Evolutionary conservation across 2,329 filamentous ascomycete species (phyloP).

Genomic region (Mollisia scopiformis): DNA sequence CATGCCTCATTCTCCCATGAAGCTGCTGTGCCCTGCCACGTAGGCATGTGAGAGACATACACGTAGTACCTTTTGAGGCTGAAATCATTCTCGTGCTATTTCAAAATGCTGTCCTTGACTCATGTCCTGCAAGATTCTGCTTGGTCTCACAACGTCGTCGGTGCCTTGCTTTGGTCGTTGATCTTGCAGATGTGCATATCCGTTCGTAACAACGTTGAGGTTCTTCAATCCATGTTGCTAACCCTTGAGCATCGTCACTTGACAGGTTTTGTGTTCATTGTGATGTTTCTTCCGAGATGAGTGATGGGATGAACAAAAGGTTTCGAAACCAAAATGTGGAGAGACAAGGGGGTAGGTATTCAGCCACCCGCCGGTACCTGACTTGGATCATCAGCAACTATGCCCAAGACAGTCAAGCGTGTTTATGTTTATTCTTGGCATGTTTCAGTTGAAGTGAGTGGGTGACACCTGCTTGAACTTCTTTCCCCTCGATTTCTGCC

Average conservation of each 20-base stretch:
- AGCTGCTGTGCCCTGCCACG: background rate
- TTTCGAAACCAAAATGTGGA: slow-evolving; percentile 2
- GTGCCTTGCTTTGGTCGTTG: background rate
- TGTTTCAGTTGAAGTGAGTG: slow-evolving; percentile 4
- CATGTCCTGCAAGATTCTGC: background rate
- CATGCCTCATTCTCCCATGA: background rate
- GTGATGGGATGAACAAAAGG: background rate
- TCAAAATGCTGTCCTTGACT: background rate
- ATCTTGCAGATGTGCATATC: background rate
- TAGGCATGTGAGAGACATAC: background rate
- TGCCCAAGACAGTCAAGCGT: slow-evolving; percentile 1
- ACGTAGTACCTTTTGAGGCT: background rate
- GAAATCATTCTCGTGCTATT: background rate
- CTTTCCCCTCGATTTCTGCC: slow-evolving; percentile 5
- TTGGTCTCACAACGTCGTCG: background rate
- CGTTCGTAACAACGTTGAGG: background rate
- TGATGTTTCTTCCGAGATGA: background rate
- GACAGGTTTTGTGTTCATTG: background rate
- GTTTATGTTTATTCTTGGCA: slow-evolving; percentile 1
- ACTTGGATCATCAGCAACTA: background rate
- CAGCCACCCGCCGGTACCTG: background rate
- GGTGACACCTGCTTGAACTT: background rate
- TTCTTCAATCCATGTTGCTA: background rate
- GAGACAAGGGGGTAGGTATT: background rate
- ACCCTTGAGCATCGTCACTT: background rate